These are phyloP conservation scores for Halenospora varia DNA, from an alignment of 495 filamentous ascomycete species.

Conservation along the genomic window DNA sequence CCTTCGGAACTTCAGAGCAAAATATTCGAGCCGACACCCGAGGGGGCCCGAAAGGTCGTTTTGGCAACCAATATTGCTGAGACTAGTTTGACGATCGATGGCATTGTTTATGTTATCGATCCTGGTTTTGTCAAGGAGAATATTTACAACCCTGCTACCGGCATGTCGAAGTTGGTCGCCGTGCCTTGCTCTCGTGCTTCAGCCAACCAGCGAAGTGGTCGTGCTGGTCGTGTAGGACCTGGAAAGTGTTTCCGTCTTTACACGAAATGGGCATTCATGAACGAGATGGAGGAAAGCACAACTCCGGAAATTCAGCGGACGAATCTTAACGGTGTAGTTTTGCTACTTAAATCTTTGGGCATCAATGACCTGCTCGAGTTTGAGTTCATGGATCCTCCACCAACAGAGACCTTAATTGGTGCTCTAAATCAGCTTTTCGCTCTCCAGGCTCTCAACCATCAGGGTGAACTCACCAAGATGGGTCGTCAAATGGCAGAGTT, in stretches of 20 bases:
- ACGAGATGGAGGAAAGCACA: slow-evolving; percentile 89
- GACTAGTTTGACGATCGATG: slow-evolving; percentile 84
- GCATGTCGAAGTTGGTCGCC: slow-evolving; percentile 88
- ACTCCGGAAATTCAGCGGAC: slow-evolving; percentile 93
- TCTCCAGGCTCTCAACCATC: slow-evolving; percentile 83
- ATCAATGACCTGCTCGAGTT: slow-evolving; percentile 94
- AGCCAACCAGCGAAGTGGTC: slow-evolving; percentile 87
- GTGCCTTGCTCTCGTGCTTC: slow-evolving; percentile 92
- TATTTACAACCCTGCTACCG: slow-evolving; percentile 84
- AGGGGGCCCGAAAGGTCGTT: slow-evolving; percentile 77
- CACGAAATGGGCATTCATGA: slow-evolving; percentile 91
- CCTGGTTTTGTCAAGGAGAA: slow-evolving; percentile 95
- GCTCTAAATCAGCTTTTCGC: slow-evolving; percentile 92
- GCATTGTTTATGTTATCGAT: slow-evolving; percentile 89
- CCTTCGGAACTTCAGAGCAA: slow-evolving; percentile 82
- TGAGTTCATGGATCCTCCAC: slow-evolving; percentile 91
- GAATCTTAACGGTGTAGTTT: slow-evolving; percentile 77
- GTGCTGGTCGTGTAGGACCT: slow-evolving; percentile 88
- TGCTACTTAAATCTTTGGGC: slow-evolving; percentile 85
- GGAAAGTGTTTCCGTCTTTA: slow-evolving; percentile 95
- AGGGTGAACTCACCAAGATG: slow-evolving; percentile 85
- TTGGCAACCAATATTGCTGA: slow-evolving; percentile 90
- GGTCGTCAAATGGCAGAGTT: slow-evolving; percentile 97
- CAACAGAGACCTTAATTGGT: slow-evolving; percentile 84
- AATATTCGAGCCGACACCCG: slow-evolving; percentile 86